phyloP scores from a whole-genome alignment of 345 rosid genomes.

The Lepidium africanum region DNA sequence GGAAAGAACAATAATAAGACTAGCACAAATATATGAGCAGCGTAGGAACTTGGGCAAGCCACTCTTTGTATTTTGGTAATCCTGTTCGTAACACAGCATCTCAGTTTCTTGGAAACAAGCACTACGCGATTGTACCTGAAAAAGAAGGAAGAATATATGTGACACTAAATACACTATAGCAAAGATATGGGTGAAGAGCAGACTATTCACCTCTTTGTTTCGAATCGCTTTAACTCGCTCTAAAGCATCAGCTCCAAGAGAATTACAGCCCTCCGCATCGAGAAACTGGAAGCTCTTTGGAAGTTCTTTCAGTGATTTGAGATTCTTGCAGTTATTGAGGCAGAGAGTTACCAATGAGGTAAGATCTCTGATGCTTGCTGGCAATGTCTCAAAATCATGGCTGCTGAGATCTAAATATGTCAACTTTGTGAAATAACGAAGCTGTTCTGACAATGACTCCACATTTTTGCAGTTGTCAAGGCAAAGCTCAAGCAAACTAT shows the following conservation, averaged over 20 bases:
- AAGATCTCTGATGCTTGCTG: neutral
- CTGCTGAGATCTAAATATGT: constrained; percentile 4
- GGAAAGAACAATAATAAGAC: neutral
- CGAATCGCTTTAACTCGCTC: neutral
- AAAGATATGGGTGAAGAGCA: neutral
- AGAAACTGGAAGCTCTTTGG: constrained; percentile 2
- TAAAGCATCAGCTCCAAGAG: neutral
- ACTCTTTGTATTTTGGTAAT: neutral
- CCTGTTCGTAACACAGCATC: neutral
- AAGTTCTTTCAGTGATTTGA: neutral
- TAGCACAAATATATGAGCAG: neutral
- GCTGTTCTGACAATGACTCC: neutral
- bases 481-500: constrained; percentile 11
- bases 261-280: constrained; percentile 1
- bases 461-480: constrained; percentile 13
- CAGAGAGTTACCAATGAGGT: constrained; percentile 1
- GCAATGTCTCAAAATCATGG: constrained; percentile 4
- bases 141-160: neutral
- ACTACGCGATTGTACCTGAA: neutral
- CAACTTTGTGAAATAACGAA: neutral
- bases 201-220: neutral
- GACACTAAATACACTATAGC: neutral
- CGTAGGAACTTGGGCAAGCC: neutral
- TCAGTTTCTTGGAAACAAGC: neutral
- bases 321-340: constrained; percentile 4